Evolutionary conservation across 208 protist species (phyloP).

Genomic region (Crithidia brevicula): DNA sequence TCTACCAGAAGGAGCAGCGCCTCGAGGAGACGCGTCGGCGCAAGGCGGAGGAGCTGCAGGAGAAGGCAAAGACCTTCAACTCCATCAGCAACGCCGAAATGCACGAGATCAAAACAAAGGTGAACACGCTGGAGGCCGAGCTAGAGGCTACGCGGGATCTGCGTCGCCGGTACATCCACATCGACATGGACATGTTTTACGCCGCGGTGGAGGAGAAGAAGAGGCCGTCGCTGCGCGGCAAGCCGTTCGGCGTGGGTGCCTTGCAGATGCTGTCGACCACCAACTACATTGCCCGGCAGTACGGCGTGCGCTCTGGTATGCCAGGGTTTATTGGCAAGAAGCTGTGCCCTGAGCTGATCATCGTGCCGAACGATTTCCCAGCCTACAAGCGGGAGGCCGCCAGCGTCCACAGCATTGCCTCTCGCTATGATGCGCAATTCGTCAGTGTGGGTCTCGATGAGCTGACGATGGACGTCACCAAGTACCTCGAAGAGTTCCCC

Average conservation of each 20-base stretch:
- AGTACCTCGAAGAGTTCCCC: slow-evolving; percentile 58
- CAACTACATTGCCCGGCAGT: slow-evolving; percentile 96
- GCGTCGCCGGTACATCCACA: slow-evolving; percentile 75
- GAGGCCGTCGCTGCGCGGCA: slow-evolving; percentile 81
- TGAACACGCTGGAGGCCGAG: slow-evolving; percentile 60
- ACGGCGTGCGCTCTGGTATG: slow-evolving; percentile 96
- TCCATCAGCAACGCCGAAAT: slow-evolving; percentile 40
- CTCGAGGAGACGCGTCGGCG: slow-evolving; percentile 57
- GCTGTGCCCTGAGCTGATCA: slow-evolving; percentile 90
- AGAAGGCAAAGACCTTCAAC: slow-evolving; percentile 63
- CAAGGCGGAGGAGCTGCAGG: slow-evolving; percentile 53
- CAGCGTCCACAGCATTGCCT: slow-evolving; percentile 74
- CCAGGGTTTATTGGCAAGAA: slow-evolving; percentile 94
- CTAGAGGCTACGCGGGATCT: slow-evolving; percentile 75
- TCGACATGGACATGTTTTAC: slow-evolving; percentile 96
- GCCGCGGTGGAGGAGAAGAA: slow-evolving; percentile 93
- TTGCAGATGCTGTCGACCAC: slow-evolving; percentile 95
- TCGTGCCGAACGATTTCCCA: slow-evolving; percentile 84
- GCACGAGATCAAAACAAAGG: slow-evolving; percentile 47
- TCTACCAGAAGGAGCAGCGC: slow-evolving; percentile 83
- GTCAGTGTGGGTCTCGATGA: slow-evolving; percentile 81
- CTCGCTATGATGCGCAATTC: slow-evolving; percentile 89
- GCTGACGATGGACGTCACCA: slow-evolving; percentile 89
- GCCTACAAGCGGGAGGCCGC: slow-evolving; percentile 77
- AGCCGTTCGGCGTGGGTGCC: slow-evolving; percentile 95